Evolutionary conservation across 2,329 filamentous ascomycete species (phyloP).

Genomic region (Lecanicillium sp.): DNA sequence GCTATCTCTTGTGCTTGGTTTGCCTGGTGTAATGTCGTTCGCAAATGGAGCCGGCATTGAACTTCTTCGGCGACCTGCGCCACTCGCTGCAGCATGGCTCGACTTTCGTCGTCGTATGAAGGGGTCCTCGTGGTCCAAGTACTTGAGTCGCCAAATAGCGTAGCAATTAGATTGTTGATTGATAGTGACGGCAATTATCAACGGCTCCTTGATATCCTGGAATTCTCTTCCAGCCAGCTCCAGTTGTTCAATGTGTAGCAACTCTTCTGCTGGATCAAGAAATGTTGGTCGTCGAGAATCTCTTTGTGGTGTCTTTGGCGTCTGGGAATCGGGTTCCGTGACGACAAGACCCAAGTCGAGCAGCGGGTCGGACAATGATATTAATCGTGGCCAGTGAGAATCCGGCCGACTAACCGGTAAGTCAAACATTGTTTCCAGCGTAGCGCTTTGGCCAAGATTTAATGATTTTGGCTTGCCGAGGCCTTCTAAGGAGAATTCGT

Average conservation of each 20-base stretch:
- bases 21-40: constrained; percentile 70
- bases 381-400: constrained; percentile 64
- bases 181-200: constrained; percentile 72
- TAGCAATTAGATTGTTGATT: constrained; percentile 72
- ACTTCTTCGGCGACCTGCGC: constrained; percentile 47
- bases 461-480: constrained; percentile 48
- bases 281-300: constrained; percentile 40
- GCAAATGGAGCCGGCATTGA: constrained; percentile 64
- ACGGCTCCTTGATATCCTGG: constrained; percentile 32
- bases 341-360: constrained; percentile 81
- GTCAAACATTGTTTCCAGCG: constrained; percentile 52
- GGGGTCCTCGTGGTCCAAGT: constrained; percentile 60
- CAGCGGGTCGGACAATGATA: constrained; percentile 78
- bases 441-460: constrained; percentile 43
- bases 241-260: constrained; percentile 70
- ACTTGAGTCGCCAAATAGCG: constrained; percentile 77
- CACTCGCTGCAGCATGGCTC: constrained; percentile 38
- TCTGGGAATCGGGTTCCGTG: constrained; percentile 40
- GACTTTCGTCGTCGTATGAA: constrained; percentile 38
- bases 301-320: constrained; percentile 21
- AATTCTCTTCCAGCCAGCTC: constrained; percentile 42
- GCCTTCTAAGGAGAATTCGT: constrained; percentile 49
- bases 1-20: constrained; percentile 66
- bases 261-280: constrained; percentile 70
- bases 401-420: constrained; percentile 42